Evolutionary conservation across 345 rosid species (phyloP), one percentile per base, ranked within the genome.

Genomic region (Carallia brachiata): DNA sequence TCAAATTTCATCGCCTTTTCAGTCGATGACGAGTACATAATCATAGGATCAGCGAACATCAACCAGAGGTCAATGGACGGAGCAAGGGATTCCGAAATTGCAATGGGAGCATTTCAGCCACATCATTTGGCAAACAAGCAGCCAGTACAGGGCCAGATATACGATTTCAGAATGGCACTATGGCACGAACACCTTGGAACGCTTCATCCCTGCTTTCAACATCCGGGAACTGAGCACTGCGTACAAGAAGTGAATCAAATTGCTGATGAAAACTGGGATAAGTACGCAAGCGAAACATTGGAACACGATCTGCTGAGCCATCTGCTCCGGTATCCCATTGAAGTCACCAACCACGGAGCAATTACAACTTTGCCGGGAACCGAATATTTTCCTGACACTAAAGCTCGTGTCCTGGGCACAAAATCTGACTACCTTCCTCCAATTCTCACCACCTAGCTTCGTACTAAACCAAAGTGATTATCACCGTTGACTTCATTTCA

Each of bases 21-120:
- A 90, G 95, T 93, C 77, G 98, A 90, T 68, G 98, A 93, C 48
- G 97, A 93, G 73, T 93, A 90, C 84, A 85, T 93, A 80, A 87
- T 90, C 65, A 70, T 90, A 18, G 98, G 98, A 72, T 93, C 98
- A 2, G 95, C 98, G 5, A 93, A 93, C 82, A 87, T 93, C 61
- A 93, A 93, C 73, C 93, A 93, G 79, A 85, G 98, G 48, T 93
- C 98, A 57, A 87, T 93, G 97, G 96, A 88, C 50, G 98, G 98
- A 6, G 87, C 74, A 36, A 77, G 97, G 62, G 97, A 93, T 79
- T 71, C 97, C 0, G 98, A 90, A 79, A 87, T 93, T 1, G 96
- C 95, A 4, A 90, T 93, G 87, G 98, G 97, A 37, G 98, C 89
- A 48, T 90, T 79, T 74, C 97, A 93, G 37, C 97, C 96, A 3